Evolutionary conservation across 768 basidiomycete genomes (phyloP).

Genomic region (Rhodotorula kratochvilovae): DNA sequence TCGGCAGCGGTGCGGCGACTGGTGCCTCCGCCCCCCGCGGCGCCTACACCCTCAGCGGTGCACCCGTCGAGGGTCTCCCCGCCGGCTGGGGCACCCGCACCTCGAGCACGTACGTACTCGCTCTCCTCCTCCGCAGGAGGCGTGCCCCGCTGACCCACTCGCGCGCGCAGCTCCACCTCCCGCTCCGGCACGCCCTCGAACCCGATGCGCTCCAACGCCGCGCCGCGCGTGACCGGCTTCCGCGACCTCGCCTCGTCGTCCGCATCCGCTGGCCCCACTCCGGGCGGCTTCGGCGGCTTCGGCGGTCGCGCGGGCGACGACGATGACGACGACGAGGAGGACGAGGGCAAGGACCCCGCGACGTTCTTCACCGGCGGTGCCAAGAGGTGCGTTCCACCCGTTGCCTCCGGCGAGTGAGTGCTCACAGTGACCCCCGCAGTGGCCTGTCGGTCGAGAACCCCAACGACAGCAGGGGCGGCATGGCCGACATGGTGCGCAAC

Average conservation of each 20-base stretch:
- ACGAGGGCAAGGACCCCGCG: slow-evolving; percentile 54
- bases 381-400: slow-evolving; percentile 61
- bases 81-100: slow-evolving; percentile 17
- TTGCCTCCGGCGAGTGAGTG: too few relatives aligned
- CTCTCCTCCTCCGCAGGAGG: neutral
- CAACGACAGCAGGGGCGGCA: slow-evolving; percentile 60
- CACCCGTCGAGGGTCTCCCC: slow-evolving; percentile 18
- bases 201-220: slow-evolving; percentile 22
- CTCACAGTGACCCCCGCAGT: too few relatives aligned
- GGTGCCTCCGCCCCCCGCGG: neutral
- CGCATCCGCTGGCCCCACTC: neutral
- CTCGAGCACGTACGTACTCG: neutral
- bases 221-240: slow-evolving; percentile 31
- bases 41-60: slow-evolving; percentile 23
- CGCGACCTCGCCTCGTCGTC: slow-evolving; percentile 24
- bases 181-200: slow-evolving; percentile 14
- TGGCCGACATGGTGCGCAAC: slow-evolving; percentile 50
- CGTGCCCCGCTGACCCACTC: neutral
- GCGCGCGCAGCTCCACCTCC: neutral
- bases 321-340: slow-evolving; percentile 54
- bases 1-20: neutral
- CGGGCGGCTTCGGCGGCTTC: neutral
- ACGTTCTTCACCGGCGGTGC: slow-evolving; percentile 94
- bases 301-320: slow-evolving; percentile 48
- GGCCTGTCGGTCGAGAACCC: slow-evolving; percentile 88